A percentile compares a stretch with the other conserved stretches of the same genome.
Conservation (phyloP, 176 grass and related monocot genomes). For the Bothriochloa decipiens region DNA sequence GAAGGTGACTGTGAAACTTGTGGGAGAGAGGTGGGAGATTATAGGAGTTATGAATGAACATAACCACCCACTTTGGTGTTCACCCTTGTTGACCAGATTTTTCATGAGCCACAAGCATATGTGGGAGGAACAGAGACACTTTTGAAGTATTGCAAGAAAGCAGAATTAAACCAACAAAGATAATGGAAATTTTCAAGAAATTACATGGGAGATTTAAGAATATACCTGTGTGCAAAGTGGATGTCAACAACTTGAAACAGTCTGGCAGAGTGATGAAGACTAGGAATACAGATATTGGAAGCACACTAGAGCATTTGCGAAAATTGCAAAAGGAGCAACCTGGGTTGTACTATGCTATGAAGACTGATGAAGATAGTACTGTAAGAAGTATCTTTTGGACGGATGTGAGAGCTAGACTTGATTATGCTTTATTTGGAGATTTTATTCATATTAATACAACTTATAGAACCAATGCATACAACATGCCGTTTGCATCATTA, state of each 20-base stretch:
- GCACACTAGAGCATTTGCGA: background rate
- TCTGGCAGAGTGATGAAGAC: background rate
- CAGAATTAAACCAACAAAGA: conserved; percentile 4
- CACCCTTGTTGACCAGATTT: conserved; percentile 12
- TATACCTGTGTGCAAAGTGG: background rate
- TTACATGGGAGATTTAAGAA: conserved; percentile 2
- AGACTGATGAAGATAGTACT: background rate
- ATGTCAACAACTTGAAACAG: conserved; percentile 1
- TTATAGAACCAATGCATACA: background rate
- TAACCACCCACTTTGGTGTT: conserved; percentile 16
- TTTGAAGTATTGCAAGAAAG: conserved; percentile 31
- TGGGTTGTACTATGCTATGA: conserved; percentile 5
- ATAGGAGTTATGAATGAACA: background rate
- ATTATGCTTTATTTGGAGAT: conserved; percentile 34
- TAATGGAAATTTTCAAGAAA: conserved; percentile 30
- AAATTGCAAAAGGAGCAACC: conserved; percentile 6
- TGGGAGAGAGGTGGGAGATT: conserved; percentile 12
- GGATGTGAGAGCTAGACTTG: conserved; percentile 10
- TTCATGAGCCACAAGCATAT: conserved; percentile 15
- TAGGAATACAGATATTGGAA: conserved; percentile 31
- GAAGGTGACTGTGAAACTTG: conserved; percentile 17
- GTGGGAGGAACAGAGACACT: background rate
- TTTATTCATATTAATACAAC: conserved; percentile 26
- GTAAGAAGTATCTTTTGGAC: conserved; percentile 33
- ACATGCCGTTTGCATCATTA: conserved; percentile 5